Base-by-base conservation (phyloP, 176 grass and related monocot genomes). In the Triticum monococcum region DNA sequence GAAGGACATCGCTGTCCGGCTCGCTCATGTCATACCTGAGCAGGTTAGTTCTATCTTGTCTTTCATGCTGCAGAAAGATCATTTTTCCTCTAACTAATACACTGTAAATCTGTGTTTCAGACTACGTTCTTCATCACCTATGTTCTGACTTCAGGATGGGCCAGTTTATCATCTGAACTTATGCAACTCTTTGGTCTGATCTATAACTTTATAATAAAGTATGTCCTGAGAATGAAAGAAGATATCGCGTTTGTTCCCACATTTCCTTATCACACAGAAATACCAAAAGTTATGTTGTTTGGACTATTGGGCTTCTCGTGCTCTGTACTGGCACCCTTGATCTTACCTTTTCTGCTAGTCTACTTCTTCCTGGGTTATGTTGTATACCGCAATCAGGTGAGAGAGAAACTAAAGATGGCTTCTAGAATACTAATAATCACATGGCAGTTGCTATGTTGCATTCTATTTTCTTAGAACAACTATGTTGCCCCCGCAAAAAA, bases 81-180 rank as follows among this genome's bases (percentile, higher is more conserved):
- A 41, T 72, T 30, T 74, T 82, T 77, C 60, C 0, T 72, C 41
- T 17, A 56, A 56, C 33, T 68, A 68, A 84, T 36, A 9, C 36
- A 54, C 37, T 87, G 36, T 64, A 85, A 80, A 40, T 80, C 22
- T 68, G 33, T 79, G 20, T 79, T 95, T 72, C 85, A 99, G 97
- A 94, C 94, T 37, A 99, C 94, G 30, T 96, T 99, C 83, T 94
- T 99, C 90, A 91, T 96, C 73, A 99, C 97, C 32, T 99, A 99
- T 83, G 94, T 99, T 83, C 84, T 99, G 88, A 99, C 97, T 10
- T 99, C 94, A 22, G 97, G 97, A 79, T 99, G 97, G 97, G 97
- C 97, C 67, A 96, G 97, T 90, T 92, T 96, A 41, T 94, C 92
- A 6, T 91, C 94, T 83, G 94, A 99, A 88, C 32, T 94, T 85